Percentiles rank a stretch among this genome's conserved stretches.
These are phyloP conservation scores for Aspergillus heteromorphus DNA, from an alignment of 495 filamentous ascomycete species.

Conservation along the genomic window DNA sequence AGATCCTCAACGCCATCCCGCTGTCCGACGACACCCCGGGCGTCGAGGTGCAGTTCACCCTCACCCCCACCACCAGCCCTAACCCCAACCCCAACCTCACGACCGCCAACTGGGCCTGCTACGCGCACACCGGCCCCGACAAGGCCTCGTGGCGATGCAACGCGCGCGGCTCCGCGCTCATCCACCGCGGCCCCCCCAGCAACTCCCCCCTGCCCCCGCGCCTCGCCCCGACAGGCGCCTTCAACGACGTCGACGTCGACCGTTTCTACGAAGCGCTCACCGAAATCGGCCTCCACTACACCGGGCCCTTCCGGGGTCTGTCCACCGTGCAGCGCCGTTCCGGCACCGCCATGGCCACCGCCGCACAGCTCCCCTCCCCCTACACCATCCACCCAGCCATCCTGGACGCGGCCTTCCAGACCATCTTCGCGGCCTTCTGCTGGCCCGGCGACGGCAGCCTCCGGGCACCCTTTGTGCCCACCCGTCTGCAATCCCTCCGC, in stretches of 20 bases:
- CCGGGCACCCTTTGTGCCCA: background rate
- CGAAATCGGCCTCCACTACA: background rate
- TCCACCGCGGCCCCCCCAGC: background rate
- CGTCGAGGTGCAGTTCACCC: background rate
- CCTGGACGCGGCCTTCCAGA: conserved; percentile 27
- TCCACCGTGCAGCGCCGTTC: background rate
- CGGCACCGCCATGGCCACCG: background rate
- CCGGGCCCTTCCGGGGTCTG: background rate
- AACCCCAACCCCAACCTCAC: background rate
- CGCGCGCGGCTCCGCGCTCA: background rate
- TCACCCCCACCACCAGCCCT: background rate
- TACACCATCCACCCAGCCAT: conserved; percentile 21
- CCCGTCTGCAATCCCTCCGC: background rate
- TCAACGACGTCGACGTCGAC: background rate
- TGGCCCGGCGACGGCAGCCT: conserved; percentile 27
- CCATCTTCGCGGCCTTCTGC: conserved; percentile 20
- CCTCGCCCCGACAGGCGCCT: background rate
- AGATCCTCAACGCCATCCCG: background rate
- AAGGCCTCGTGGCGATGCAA: background rate
- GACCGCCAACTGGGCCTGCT: background rate
- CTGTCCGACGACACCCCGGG: background rate
- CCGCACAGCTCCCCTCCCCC: background rate
- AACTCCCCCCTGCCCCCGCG: background rate
- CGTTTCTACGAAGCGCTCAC: background rate
- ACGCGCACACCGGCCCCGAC: background rate